Evolutionary conservation across 371 early-diverging fungal species (phyloP), one percentile per base, ranked within the genome.

Genomic region (Mortierella sp.): DNA sequence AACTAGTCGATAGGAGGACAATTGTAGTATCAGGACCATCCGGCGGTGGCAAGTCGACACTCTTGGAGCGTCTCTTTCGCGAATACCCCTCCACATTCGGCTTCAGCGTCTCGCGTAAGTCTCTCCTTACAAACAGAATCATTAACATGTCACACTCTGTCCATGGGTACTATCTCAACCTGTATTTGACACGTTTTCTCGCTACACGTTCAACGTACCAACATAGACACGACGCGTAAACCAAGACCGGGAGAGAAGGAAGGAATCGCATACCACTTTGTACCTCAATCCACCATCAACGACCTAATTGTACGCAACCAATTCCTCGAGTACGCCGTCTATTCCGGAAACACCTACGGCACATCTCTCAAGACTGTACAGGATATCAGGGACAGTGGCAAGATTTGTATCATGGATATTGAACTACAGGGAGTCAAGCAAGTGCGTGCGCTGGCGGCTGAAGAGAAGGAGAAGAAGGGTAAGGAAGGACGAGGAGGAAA

Each of bases 21-120:
- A 93, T 98, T 82, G 97, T 98, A 26, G 88, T 98, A 38, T 95
- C 95, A 63, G 99, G 99, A 4, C 97, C 99, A 50, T 97, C 96
- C 42, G 99, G 99, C 26, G 93, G 96, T 28, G 99, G 99, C 26
- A 99, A 99, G 87, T 97, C 98, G 16, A 99, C 99, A 1, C 89
- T 99, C 52, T 91, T 99, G 58, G 95, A 96, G 82, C 91, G 93
- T n/a, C 90, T 99, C 28, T 96, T 99, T 84, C 87, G 89, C 24
- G 97, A 96, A 72, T 94, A 92, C 89, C 98, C 98, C 0, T 85
- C 89, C 31, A 91, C 91, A 26, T 98, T 99, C 91, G 97, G 97
- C 16, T 98, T 99, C 90, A 96, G 96, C 84, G 95, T 99, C 14
- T 99, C 99, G 34, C 97, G 97, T 96, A 94, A 89, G 93, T 89